Base-by-base conservation (phyloP, 1,284 basidiomycete species). In the Leccinum pachyderme region DNA sequence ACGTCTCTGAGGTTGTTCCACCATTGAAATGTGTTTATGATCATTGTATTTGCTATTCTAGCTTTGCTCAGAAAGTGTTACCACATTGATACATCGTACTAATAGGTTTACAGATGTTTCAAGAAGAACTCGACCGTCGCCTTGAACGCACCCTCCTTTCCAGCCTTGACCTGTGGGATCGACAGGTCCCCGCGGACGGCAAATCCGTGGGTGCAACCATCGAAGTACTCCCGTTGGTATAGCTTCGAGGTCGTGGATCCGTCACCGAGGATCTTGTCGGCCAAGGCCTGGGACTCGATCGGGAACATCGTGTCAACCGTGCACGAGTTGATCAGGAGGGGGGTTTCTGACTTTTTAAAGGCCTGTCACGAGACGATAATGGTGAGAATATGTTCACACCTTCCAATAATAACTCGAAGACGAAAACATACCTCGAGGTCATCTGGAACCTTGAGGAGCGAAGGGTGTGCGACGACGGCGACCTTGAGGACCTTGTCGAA, bases 1-100 rank as follows among this genome's bases (percentile, higher is more conserved):
- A 95, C 92, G 12, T 80, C 83, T 53, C 70, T 95, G 60, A 80
- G 91, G 56, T 73, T 93, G 57, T 93, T 93, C 86, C 90, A 92
- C 63, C 90, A 93, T 68, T 92, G 75, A 78, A 9, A 37, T 45
- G 33, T 53, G 18, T 51, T 5, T 57, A 60, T 63, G 5, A 32
- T 57, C 18, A 18, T 18, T 54, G 9, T 43, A 47, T 35, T 27
- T 37, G 22, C 29, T 32, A 18, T 25, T 47, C 39, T 41, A 11
- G 39, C 33, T 45, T 24, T 0, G 31, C 43, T 11, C 49, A 41
- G 22, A 18, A 18, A 18, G 18, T 18, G 18, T 18, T 18, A 18
- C 18, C 18, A 18, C 18, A 18, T 18, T 18, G 18, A 18, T 18
- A 18, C 18, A 18, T 18, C 18, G 18, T 39, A 25, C 33, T 8